Conservation (phyloP, 352 stramenopile genomes). For the Phytophthora gonapodyides region DNA sequence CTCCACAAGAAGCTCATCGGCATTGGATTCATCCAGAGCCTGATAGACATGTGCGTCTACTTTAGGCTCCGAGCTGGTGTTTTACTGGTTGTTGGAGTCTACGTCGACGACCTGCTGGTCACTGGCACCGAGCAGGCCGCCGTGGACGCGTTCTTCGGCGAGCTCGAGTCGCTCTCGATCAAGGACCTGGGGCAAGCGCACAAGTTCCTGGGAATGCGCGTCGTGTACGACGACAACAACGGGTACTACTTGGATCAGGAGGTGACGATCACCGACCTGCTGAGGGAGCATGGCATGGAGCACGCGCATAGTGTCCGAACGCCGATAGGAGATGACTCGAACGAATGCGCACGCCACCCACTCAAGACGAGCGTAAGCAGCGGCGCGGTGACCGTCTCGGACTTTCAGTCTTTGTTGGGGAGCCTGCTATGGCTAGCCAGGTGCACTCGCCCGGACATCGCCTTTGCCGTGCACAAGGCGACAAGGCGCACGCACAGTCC, state of each 20-base stretch:
- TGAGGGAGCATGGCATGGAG: no score
- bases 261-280: slow-evolving; percentile 5
- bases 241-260: slow-evolving; percentile 32
- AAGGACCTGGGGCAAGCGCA: slow-evolving; percentile 32
- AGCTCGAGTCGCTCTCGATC: slow-evolving; percentile 19
- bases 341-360: no score
- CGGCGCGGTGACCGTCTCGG: no score
- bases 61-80: not conserved
- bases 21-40: slow-evolving; percentile 18
- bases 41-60: slow-evolving; percentile 36
- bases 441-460: no score
- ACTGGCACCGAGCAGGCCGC: slow-evolving; percentile 7
- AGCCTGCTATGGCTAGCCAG: no score
- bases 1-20: slow-evolving; percentile 21
- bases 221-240: slow-evolving; percentile 8
- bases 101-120: slow-evolving; percentile 39
- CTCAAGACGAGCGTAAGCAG: no score
- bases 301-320: no score
- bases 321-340: no score
- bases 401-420: no score
- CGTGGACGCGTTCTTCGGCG: slow-evolving; percentile 18
- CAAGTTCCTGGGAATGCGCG: slow-evolving; percentile 38
- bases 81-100: slow-evolving; percentile 21
- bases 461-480: no score
- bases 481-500: no score